Evolutionary conservation across 176 grass and related monocot genomes (phyloP), one percentile per base, ranked within the genome.

Genomic region (Oryza glaberrima): DNA sequence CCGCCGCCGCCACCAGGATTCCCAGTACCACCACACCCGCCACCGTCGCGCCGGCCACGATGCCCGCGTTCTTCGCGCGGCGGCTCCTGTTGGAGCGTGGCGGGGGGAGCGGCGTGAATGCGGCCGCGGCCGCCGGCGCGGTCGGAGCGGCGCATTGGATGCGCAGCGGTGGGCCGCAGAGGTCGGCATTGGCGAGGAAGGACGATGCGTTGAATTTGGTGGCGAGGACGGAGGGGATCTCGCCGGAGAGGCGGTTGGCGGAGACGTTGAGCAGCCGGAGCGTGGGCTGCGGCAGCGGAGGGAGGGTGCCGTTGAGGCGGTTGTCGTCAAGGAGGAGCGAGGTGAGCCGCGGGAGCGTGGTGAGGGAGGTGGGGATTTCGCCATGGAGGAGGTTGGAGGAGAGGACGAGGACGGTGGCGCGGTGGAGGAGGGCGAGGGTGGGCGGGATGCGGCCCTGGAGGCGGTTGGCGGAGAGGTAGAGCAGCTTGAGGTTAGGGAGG

Each of bases 381-480:
- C 96, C 93, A 2, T 88, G 77, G 36, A 98, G 81, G n/a, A 81
- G 74, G 74, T 96, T 99, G 9, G 66, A 49, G 46, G 91, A 99
- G 74, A 99, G 90, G 19, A 85, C 96, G 26, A 99, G 40, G 9
- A 96, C 83, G 49, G 92, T 99, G 69, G 92, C 68, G 61, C 96
- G 93, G 88, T 92, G 96, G 11, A 99, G 93, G 15, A n/a, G 67
- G 26, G 86, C 60, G 14, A 99, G 70, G 44, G 23, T 88, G n/a
- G 71, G 51, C 13, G 96, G 96, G 38, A 99, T 72, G 28, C 80
- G 69, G 3, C 91, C 96, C 11, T 83, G 81, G 83, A 98, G 88
- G 38, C 63, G 82, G 81, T 98, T 98, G 76, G 61, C 72, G 85
- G 79, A 89, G 83, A 98, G 94, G 86, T 94, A 98, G 41, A 98